Conservation (phyloP, 192 early-diverging fungal genomes). For the Backusella morwellensis region DNA sequence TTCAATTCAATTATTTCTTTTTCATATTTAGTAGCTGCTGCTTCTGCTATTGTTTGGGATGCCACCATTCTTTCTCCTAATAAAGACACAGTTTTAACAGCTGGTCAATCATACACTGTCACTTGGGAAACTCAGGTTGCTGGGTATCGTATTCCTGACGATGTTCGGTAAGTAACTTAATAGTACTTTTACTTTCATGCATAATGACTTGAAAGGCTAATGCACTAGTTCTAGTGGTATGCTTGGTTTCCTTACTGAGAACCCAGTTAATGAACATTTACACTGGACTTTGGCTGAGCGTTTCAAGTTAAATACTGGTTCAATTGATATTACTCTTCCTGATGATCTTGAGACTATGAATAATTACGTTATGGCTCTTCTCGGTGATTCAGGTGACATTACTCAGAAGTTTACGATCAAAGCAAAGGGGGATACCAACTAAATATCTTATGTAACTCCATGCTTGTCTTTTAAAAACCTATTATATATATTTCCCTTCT, state of each 20-base stretch:
- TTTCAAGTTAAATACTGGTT: slow-evolving; percentile 13
- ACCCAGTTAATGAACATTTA: slow-evolving; percentile 17
- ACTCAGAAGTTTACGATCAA: slow-evolving; percentile 16
- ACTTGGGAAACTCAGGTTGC: slow-evolving; percentile 7
- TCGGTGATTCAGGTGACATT: slow-evolving; percentile 23
- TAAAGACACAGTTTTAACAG: not conserved
- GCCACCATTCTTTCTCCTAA: not conserved
- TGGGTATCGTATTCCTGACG: slow-evolving; percentile 3
- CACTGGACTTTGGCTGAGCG: slow-evolving; percentile 15
- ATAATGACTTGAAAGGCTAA: not conserved
- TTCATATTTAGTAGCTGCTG: not conserved
- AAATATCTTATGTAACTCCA: not conserved
- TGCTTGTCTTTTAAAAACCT: not conserved
- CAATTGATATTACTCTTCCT: slow-evolving; percentile 13
- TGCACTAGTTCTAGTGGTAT: slow-evolving; percentile 6
- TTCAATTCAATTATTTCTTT: not conserved
- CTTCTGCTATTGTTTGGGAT: slow-evolving; percentile 8
- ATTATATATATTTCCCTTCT: not conserved
- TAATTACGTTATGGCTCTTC: slow-evolving; percentile 12
- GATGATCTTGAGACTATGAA: not conserved
- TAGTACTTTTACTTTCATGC: not conserved
- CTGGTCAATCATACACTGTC: slow-evolving; percentile 12
- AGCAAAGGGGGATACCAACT: not conserved
- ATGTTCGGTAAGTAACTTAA: not conserved
- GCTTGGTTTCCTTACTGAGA: slow-evolving; percentile 13